phyloP scores from a whole-genome alignment of 2,329 filamentous ascomycete species.

The Endoconidiophora laricicola region DNA sequence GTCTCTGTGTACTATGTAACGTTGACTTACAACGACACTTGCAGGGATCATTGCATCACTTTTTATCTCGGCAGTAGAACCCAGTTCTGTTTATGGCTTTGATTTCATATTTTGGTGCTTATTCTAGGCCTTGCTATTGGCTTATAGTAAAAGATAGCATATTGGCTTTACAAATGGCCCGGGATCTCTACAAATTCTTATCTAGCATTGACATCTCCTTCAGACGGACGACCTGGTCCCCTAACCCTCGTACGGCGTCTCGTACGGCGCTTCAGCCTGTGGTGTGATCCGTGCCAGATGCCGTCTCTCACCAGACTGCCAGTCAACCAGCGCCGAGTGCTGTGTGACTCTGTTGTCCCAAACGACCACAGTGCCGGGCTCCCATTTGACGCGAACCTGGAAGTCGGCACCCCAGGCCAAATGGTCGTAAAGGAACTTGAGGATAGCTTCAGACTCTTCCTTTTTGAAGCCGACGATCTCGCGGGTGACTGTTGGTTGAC shows the following conservation, averaged over 20 bases:
- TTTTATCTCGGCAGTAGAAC: neutral
- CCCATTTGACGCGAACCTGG: slow-evolving; percentile 51
- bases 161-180: no score
- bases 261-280: slow-evolving; percentile 52
- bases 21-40: neutral
- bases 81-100: neutral
- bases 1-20: no score
- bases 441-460: slow-evolving; percentile 63
- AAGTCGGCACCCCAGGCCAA: slow-evolving; percentile 40
- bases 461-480: slow-evolving; percentile 71
- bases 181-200: neutral
- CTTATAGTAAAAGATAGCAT: no score
- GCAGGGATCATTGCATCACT: slow-evolving; percentile 4
- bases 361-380: slow-evolving; percentile 61
- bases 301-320: slow-evolving; percentile 60
- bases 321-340: slow-evolving; percentile 68
- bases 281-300: slow-evolving; percentile 72
- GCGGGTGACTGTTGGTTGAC: slow-evolving; percentile 44
- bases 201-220: neutral
- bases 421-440: slow-evolving; percentile 51
- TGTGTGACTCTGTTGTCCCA: slow-evolving; percentile 75
- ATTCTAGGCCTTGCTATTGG: no score
- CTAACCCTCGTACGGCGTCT: slow-evolving; percentile 13
- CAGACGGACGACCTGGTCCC: neutral
- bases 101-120: no score